A percentile compares a stretch with the other conserved stretches of the same genome.
These are phyloP conservation scores for Tolypocladium pustulatum DNA, from an alignment of 2,329 filamentous ascomycete genomes.

Conservation along the genomic window DNA sequence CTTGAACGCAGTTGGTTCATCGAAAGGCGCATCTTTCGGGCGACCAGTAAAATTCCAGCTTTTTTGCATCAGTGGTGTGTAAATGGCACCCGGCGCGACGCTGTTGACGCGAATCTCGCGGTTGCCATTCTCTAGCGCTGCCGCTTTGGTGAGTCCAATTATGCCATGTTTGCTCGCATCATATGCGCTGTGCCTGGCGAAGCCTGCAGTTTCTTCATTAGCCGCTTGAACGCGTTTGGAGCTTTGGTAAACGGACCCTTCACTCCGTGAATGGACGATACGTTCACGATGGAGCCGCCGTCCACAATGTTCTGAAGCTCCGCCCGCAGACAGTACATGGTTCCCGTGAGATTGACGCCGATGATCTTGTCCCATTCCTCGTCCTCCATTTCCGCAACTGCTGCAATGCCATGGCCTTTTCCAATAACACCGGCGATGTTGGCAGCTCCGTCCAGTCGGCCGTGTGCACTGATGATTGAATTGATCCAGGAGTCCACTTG, in stretches of 20 bases:
- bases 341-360: conserved; percentile 34
- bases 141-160: conserved; percentile 20
- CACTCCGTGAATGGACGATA: conserved; percentile 39
- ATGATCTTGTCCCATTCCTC: conserved; percentile 35
- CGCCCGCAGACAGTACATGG: conserved; percentile 37
- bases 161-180: conserved; percentile 24
- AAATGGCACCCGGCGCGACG: conserved; percentile 35
- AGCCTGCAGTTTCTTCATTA: conserved; percentile 8
- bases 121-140: conserved; percentile 23
- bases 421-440: conserved; percentile 43
- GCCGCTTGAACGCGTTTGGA: not conserved
- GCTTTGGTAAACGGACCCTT: conserved; percentile 11
- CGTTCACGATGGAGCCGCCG: conserved; percentile 48
- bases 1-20: conserved; percentile 29
- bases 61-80: conserved; percentile 36
- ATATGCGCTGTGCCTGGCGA: conserved; percentile 20
- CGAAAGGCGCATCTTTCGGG: conserved; percentile 26
- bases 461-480: conserved; percentile 30
- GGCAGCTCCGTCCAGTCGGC: conserved; percentile 40
- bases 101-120: conserved; percentile 33
- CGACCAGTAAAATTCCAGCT: conserved; percentile 22
- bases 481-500: conserved; percentile 40
- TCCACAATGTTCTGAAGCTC: conserved; percentile 31
- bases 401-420: conserved; percentile 25
- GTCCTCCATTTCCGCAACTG: conserved; percentile 31